A percentile compares a stretch with the other conserved stretches of the same genome.
Evolutionary conservation across 352 stramenopile species (phyloP).

Genomic region (Globisporangium orthogonon): DNA sequence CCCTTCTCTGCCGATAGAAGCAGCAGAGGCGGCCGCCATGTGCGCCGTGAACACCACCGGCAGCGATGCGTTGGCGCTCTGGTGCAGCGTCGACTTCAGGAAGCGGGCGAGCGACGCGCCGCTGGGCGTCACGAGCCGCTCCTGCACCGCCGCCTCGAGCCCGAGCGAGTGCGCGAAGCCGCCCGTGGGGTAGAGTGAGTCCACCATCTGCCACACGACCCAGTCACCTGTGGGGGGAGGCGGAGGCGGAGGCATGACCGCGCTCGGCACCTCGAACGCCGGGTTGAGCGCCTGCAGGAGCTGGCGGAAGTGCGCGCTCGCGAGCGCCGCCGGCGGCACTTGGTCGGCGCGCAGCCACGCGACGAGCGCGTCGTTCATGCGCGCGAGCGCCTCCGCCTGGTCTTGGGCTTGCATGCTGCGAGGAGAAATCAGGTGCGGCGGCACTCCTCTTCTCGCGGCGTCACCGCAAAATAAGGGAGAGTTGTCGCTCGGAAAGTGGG

Average conservation of each 20-base stretch:
- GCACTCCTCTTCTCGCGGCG: no score
- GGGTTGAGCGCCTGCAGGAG: slow-evolving; percentile 36
- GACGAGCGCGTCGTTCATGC: slow-evolving; percentile 30
- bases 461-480: no score
- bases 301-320: slow-evolving; percentile 27
- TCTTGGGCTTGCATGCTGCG: no score
- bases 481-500: no score
- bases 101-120: slow-evolving; percentile 34
- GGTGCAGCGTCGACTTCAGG: slow-evolving; percentile 51
- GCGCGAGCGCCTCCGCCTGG: neutral
- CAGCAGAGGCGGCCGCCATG: slow-evolving; percentile 1
- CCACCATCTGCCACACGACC: slow-evolving; percentile 74
- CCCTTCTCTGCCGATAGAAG: neutral
- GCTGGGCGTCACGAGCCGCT: slow-evolving; percentile 33
- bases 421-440: no score
- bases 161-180: slow-evolving; percentile 80
- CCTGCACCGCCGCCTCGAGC: slow-evolving; percentile 69
- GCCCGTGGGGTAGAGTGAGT: slow-evolving; percentile 78
- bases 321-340: slow-evolving; percentile 34
- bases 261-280: slow-evolving; percentile 28
- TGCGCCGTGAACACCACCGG: slow-evolving; percentile 60
- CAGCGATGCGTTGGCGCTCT: slow-evolving; percentile 68
- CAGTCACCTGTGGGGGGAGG: slow-evolving; percentile 23
- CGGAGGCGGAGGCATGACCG: slow-evolving; percentile 6
- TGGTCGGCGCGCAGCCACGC: slow-evolving; percentile 34